Conservation (phyloP, 1,284 basidiomycete species). For the Apiotrichum montevideense region DNA sequence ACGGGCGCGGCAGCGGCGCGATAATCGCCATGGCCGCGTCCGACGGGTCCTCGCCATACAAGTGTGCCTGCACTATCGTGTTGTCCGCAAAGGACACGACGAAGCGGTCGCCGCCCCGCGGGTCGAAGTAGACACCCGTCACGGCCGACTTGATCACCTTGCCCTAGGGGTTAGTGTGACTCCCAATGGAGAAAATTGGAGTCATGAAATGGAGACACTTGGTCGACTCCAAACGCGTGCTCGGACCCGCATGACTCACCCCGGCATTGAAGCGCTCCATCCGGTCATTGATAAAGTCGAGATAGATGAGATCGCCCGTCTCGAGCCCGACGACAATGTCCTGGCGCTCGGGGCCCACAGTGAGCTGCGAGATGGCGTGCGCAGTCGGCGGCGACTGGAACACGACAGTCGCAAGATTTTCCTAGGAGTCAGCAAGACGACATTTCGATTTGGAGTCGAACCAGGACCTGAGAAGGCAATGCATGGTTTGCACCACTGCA, state of each 20-base stretch:
- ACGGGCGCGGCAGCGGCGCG: constrained; percentile 27
- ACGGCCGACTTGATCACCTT: constrained; percentile 72
- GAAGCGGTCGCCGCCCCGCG: constrained; percentile 74
- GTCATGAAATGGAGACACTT: no score
- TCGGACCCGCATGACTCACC: constrained; percentile 47
- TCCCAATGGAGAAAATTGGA: no score
- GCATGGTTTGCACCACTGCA: no score
- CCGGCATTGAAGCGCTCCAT: constrained; percentile 90
- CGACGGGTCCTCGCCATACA: constrained; percentile 40
- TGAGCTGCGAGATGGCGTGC: constrained; percentile 74
- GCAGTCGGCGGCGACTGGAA: constrained; percentile 84
- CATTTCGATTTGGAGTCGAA: no score
- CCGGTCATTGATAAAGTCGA: constrained; percentile 62
- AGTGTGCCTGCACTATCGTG: constrained; percentile 38
- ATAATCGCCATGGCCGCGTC: constrained; percentile 18
- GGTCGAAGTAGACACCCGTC: constrained; percentile 82
- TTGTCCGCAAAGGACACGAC: constrained; percentile 79
- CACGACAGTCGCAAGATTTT: constrained; percentile 74
- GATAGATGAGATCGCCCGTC: constrained; percentile 88
- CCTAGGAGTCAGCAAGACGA: constrained; percentile 50
- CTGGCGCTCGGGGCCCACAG: constrained; percentile 57
- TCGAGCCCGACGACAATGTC: constrained; percentile 90
- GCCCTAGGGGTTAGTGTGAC: constrained; percentile 51
- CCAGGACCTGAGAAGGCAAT: no score
- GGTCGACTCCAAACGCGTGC: background rate